Conservation (phyloP, 2,329 filamentous ascomycete species). For the Trichoderma simmonsii region DNA sequence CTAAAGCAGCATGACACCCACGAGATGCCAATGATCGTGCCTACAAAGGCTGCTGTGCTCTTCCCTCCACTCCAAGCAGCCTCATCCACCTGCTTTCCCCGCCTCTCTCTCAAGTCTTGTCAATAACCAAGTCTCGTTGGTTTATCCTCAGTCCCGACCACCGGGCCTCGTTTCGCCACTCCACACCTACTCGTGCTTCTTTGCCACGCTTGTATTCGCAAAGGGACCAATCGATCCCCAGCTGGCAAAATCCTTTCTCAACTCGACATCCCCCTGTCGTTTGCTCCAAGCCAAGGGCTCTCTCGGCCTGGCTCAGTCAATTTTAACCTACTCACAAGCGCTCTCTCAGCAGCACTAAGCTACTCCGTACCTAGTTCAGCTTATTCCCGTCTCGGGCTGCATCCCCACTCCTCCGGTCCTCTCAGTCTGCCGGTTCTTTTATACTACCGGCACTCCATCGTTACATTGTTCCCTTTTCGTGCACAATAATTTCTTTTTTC, state of each 20-base stretch:
- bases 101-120: background rate
- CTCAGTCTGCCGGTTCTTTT: conserved; percentile 17
- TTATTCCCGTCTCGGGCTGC: conserved; percentile 19
- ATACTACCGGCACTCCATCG: conserved; percentile 17
- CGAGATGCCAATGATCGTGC: conserved; percentile 8
- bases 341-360: conserved; percentile 16
- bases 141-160: background rate
- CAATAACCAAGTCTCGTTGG: conserved; percentile 6
- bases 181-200: conserved; percentile 14
- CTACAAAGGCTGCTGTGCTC: conserved; percentile 6
- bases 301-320: conserved; percentile 10
- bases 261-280: conserved; percentile 14
- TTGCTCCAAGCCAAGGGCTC: conserved; percentile 16
- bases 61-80: conserved; percentile 3
- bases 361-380: conserved; percentile 22
- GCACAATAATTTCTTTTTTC: conserved; percentile 10
- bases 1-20: conserved; percentile 28
- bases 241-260: conserved; percentile 17
- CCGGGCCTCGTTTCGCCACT: conserved; percentile 19
- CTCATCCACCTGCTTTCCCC: conserved; percentile 8
- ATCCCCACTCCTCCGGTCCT: conserved; percentile 19
- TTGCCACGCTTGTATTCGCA: conserved; percentile 13
- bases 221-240: conserved; percentile 14
- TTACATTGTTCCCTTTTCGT: conserved; percentile 12
- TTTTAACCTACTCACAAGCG: conserved; percentile 10